Evolutionary conservation across 768 basidiomycete species (phyloP), one percentile per base, ranked within the genome.

Genomic region (Amanita molliuscula): DNA sequence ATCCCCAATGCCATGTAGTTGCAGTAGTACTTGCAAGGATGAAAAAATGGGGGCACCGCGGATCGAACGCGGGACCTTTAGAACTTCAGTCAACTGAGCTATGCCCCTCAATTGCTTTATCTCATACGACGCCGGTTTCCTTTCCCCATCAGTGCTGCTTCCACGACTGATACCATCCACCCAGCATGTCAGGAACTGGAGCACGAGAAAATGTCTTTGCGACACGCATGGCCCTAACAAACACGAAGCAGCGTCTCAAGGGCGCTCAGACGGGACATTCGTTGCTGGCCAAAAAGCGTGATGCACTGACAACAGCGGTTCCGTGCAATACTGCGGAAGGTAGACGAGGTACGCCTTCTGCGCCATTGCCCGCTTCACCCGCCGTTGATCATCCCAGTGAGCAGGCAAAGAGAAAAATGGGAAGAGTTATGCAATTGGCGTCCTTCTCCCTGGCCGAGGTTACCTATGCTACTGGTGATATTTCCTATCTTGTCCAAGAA

Each of bases 391-490:
- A 55, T 48, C 56, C 52, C 46, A 64, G 57, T 49, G 4, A 54
- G 53, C 55, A 98, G 94, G 95, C 96, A 8, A 99, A 99, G 67
- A 81, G 93, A 52, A 94, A 97, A 71, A 99, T 98, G 96, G 96
- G 96, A 26, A 78, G 89, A 52, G 94, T 98, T 21, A 96, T 99
- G 84, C 96, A 99, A 65, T 76, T 98, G 45, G 96, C 96, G 21
- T 98, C 96, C 36, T 96, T 99, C 75, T 96, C 94, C 37, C 85
- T 98, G 71, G 96, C 96, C 0, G 95, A 98, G 67, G 96, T 99
- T 56, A 95, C 94, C 16, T 99, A 98, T 69, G 82, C 94, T 29
- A 95, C 96, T 7, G 90, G 90, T 56, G 96, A 98, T 62, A 98
- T 99, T 61, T 81, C 90, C 41, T 99, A 98, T 68, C 88, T 96